Evolutionary conservation across 345 rosid species (phyloP), one percentile per base, ranked within the genome.

Genomic region (Sonneratia alba): DNA sequence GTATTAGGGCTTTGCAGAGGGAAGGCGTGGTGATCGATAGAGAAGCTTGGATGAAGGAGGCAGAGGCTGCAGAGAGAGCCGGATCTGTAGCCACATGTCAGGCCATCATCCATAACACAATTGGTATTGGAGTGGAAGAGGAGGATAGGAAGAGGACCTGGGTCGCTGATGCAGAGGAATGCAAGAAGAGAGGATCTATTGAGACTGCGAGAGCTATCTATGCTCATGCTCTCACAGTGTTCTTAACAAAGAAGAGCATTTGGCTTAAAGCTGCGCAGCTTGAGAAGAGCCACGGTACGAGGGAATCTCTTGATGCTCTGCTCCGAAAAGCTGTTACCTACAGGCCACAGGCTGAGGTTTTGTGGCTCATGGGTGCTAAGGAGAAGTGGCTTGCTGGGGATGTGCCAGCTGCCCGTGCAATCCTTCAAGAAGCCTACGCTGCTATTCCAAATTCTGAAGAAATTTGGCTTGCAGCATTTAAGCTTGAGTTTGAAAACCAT

Each of bases 341-440:
- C 69, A 84, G 86, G 67, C 98, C 98, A 36, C 97, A 93, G 75
- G 96, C 96, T 73, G 97, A 93, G 81, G 97, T 93, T 75, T 82
- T 93, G 68, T 91, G 98, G 98, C 96, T 93, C 63, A 91, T 93
- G 98, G 96, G 94, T 71, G 98, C 98, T 36, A 93, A 91, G 78
- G 98, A 93, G 80, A 93, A 93, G 78, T 91, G 98, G 98, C 96
- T 93, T 76, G 92, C 97, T 45, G 97, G 97, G 72, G 98, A 93
- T 82, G 98, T 93, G 66, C 90, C 91, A 57, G 87, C 94, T 43
- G 97, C 97, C 22, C 87, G 98, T 72, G 92, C 93, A 53, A 93
- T 89, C 77, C 94, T 93, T 76, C 96, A 88, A 77, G 96, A 91
- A 82, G 98, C 97, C 32, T 91, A 93, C 77, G 96, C 91, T 71